Conservation (phyloP, 768 basidiomycete genomes). For the Leccinum arenicola region DNA sequence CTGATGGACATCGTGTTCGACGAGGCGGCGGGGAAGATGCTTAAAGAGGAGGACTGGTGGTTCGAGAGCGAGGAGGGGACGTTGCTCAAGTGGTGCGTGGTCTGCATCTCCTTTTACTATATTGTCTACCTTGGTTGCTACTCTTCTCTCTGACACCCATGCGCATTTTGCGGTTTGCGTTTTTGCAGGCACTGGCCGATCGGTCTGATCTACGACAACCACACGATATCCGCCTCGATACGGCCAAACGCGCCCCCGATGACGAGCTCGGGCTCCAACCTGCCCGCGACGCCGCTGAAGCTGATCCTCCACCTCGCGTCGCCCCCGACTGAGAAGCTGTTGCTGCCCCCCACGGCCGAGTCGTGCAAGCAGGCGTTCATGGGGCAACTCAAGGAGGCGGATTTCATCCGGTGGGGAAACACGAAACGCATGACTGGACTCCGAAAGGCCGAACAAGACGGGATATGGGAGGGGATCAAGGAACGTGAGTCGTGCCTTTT, state of each 20-base stretch:
- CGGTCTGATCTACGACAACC: slow-evolving; percentile 89
- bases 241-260: slow-evolving; percentile 36
- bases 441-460: slow-evolving; percentile 90
- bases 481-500: slow-evolving; percentile 63
- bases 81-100: slow-evolving; percentile 79
- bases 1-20: slow-evolving; percentile 92
- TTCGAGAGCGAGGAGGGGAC: slow-evolving; percentile 87
- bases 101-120: neutral
- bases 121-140: neutral
- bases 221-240: slow-evolving; percentile 60
- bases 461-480: slow-evolving; percentile 94
- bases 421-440: slow-evolving; percentile 91
- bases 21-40: slow-evolving; percentile 66
- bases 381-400: slow-evolving; percentile 94
- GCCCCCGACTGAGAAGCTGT: slow-evolving; percentile 82
- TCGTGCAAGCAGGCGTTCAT: slow-evolving; percentile 92
- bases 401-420: slow-evolving; percentile 96
- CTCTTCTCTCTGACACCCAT: neutral
- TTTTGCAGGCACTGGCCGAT: slow-evolving; percentile 92
- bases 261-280: slow-evolving; percentile 39
- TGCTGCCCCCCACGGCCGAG: slow-evolving; percentile 77
- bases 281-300: slow-evolving; percentile 56
- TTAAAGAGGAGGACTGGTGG: slow-evolving; percentile 96
- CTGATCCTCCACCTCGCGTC: slow-evolving; percentile 84
- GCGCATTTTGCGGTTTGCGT: slow-evolving; percentile 8